Evolutionary conservation across 1,284 basidiomycete species (phyloP).

Genomic region (Cerrena zonata): DNA sequence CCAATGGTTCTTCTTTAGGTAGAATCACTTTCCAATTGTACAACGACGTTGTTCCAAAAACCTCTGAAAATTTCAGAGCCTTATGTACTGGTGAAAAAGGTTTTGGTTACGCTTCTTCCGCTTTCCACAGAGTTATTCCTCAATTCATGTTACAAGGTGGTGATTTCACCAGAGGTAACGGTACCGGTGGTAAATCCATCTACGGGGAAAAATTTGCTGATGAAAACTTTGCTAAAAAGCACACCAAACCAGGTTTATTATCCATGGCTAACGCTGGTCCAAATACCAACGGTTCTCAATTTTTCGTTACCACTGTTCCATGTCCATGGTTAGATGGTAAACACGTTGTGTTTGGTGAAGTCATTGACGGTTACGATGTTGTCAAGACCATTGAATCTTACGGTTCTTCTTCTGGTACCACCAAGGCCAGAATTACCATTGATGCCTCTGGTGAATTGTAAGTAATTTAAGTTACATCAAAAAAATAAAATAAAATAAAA

Average conservation of each 20-base stretch:
- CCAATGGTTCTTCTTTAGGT: conserved; percentile 63
- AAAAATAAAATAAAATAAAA: too few species aligned
- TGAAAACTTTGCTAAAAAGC: conserved; percentile 81
- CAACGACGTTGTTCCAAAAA: conserved; percentile 43
- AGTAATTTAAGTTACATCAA: too few species aligned
- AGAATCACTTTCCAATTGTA: too few species aligned
- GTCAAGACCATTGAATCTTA: conserved; percentile 60
- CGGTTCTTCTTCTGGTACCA: conserved; percentile 47
- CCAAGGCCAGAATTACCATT: conserved; percentile 46
- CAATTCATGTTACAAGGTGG: conserved; percentile 65
- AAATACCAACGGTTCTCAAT: too few species aligned
- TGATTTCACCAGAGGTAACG: conserved; percentile 66
- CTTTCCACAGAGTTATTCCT: conserved; percentile 34
- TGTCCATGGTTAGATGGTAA: conserved; percentile 72
- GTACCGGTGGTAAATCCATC: conserved; percentile 89
- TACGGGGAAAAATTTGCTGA: conserved; percentile 83
- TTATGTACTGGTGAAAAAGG: conserved; percentile 42
- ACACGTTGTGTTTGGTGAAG: conserved; percentile 76
- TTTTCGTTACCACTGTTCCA: conserved; percentile 65
- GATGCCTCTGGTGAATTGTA: conserved; percentile 47
- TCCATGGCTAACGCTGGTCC: conserved; percentile 88
- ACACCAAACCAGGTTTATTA: conserved; percentile 75
- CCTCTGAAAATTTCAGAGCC: conserved; percentile 47
- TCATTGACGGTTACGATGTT: too few species aligned
- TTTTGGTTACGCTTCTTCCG: conserved; percentile 35